Base-by-base conservation (phyloP, 805 yeast species). In the Nakazawaea wickerhamii region DNA sequence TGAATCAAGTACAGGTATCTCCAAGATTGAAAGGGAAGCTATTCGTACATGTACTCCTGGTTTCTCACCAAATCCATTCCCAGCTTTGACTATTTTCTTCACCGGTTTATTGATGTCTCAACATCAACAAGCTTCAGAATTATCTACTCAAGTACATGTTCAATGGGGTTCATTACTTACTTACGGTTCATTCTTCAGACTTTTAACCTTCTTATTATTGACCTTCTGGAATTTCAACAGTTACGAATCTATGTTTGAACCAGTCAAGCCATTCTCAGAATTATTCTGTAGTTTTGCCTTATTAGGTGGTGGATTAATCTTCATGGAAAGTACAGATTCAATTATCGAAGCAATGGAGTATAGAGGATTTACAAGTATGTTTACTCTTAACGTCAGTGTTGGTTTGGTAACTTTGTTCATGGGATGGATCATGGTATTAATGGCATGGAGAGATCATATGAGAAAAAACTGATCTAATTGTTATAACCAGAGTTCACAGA, bases 51-150 rank as follows among this genome's bases (percentile, higher is more conserved):
- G 73, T 10, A 62, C 82, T 1, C 90, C 90, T 2, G 95, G 95
- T 0, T 85, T 68, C 60, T 82, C 95, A 1, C 90, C 95, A 50
- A 93, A 93, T 59, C 97, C 97, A 26, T 88, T 93, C 75, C 97
- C 98, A 3, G 80, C 86, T 1, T 76, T 93, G 50, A 88, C 95
- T 2, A 85, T 93, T 26, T 93, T 86, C 65, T 93, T 96, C 95
- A 93, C 98, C 1, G 99, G 99, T 22, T 73, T 83, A 11, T 70
- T 93, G 48, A 93, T 93, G 99, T 89, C 97, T 1, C 87, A 84
- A 61, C 99, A 93, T 63, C 80, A 79, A 30, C 99, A 93, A 63
- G 84, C 90, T 5, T 81, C 93, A 1, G 68, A 59, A 41, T 71
- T 84, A 25, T 81, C 96, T 2, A 88, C 97, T 2, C 68, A 63